Evolutionary conservation across 306 rosid genomes (phyloP).

Genomic region (Rosa chinensis): DNA sequence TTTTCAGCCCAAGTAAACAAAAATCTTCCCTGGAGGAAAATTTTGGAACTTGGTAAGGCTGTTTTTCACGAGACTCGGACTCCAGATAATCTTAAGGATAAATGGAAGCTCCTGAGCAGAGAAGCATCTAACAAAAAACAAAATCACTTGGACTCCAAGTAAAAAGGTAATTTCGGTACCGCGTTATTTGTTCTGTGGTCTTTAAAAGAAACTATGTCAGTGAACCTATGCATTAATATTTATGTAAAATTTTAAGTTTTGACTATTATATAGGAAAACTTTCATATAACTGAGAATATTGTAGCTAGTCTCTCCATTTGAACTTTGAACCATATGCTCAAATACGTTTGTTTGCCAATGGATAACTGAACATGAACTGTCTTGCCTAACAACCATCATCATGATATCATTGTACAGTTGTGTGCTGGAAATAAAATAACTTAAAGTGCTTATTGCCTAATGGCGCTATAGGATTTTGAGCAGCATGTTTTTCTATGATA

Average conservation of each 20-base stretch:
- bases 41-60: slow-evolving; percentile 42
- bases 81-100: slow-evolving; percentile 66
- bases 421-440: neutral
- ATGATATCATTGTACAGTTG: neutral
- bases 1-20: slow-evolving; percentile 14
- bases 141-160: neutral
- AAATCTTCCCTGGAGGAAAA: slow-evolving; percentile 44
- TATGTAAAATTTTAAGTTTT: neutral
- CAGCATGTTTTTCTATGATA: neutral
- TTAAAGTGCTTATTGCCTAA: neutral
- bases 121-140: slow-evolving; percentile 4
- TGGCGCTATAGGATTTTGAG: neutral
- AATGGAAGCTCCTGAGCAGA: slow-evolving; percentile 53
- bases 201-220: neutral
- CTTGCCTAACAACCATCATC: neutral
- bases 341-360: neutral
- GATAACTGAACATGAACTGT: neutral
- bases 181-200: neutral
- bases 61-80: slow-evolving; percentile 38
- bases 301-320: slow-evolving; percentile 4
- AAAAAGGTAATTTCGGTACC: neutral
- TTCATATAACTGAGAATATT: neutral
- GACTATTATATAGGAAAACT: neutral
- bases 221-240: neutral
- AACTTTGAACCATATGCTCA: neutral